Base-by-base conservation (phyloP, 768 basidiomycete species). In the Mycena olivaceomarginata region DNA sequence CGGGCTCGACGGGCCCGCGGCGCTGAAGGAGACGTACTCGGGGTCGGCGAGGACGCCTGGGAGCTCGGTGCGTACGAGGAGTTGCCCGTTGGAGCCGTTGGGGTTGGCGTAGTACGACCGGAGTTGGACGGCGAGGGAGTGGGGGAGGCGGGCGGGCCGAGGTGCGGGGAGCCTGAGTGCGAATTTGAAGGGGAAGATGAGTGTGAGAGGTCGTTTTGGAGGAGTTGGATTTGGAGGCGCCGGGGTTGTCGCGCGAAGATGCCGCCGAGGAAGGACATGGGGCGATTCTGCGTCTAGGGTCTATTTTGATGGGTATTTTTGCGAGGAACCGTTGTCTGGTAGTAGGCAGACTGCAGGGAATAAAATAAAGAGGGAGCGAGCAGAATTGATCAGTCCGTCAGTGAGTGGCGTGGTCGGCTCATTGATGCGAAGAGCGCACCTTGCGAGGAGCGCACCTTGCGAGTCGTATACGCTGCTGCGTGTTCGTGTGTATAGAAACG, bases 191-290 rank as follows among this genome's bases (percentile, higher is more conserved):
- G 13, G 5, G 57, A 65, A 43, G 56, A 22, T 31, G 15, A 13
- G 39, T 22, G 16, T 5, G 67, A 45, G 22, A 68, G 25, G 37
- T 72, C 45, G 72, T 40, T 62, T 62, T 39, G 16, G 39, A 40
- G 15, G 3, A 7, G 37, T 12, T 74, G 56, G 53, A 78, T 31
- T 31, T 31, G 31, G 31, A 31, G 59, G 31, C 63, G 37, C 15
- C 70, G 56, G 53, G 41, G 63, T 56, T 41, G 41, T 25, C 77
- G 77, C 65, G 77, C 37, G 68, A 78, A 78, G 62, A 78, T 67
- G 46, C 77, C 77, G 70, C 74, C 77, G 69, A 78, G 77, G 77
- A 81, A 77, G 40, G 77, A 60, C 77, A 78, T 78, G 6, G 71
- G 12, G 25, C 7, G 18, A 6, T 53, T 53, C 51, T 6, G 46